phyloP scores from a whole-genome alignment of 257 asterid genomes.

The Prunella vulgaris region DNA sequence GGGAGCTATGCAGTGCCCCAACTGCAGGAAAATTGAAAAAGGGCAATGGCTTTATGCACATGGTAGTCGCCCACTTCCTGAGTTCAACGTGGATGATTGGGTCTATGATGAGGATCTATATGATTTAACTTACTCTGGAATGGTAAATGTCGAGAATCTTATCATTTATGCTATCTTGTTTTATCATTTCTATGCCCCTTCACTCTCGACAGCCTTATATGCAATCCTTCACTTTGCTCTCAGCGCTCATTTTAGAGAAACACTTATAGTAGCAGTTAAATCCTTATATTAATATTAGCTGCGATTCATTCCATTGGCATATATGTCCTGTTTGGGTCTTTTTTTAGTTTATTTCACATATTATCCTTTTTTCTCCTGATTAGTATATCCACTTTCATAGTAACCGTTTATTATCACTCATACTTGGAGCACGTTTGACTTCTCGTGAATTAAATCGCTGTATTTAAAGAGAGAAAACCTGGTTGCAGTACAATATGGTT shows the following conservation, averaged over 20 bases:
- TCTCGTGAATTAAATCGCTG: too few relatives aligned
- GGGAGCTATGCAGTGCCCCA: constrained; percentile 99
- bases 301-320: too few relatives aligned
- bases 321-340: too few relatives aligned
- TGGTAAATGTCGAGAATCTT: constrained; percentile 42
- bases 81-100: constrained; percentile 87
- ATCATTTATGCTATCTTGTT: neutral
- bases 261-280: too few relatives aligned
- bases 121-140: constrained; percentile 77
- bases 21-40: constrained; percentile 95
- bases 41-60: constrained; percentile 95
- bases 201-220: neutral
- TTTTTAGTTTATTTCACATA: neutral
- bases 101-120: constrained; percentile 88
- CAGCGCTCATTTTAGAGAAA: neutral
- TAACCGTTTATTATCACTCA: too few relatives aligned
- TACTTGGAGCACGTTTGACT: too few relatives aligned
- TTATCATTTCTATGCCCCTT: neutral
- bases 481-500: neutral
- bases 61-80: constrained; percentile 78
- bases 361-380: neutral
- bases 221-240: neutral
- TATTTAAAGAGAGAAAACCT: neutral
- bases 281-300: too few relatives aligned
- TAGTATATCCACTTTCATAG: neutral